A percentile compares a stretch with the other conserved stretches of the same genome.
Evolutionary conservation across 257 asterid species (phyloP).

Genomic region (Nicotiana otophora): DNA sequence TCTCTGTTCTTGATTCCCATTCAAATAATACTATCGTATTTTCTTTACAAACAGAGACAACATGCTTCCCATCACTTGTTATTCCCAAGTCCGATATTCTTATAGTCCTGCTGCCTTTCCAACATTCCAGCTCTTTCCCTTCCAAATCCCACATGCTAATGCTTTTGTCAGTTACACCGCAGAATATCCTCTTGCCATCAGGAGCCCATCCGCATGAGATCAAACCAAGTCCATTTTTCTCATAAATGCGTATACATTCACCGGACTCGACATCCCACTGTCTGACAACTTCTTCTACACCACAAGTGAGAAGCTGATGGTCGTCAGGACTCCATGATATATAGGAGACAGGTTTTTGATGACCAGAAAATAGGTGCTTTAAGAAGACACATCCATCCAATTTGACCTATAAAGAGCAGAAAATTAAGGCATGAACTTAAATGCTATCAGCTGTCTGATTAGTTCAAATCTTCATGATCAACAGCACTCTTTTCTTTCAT

Average conservation of each 20-base stretch:
- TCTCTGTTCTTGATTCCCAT: conserved; percentile 70
- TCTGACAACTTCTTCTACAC: conserved; percentile 68
- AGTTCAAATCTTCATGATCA: background rate
- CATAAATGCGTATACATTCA: conserved; percentile 60
- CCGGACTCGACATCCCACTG: conserved; percentile 79
- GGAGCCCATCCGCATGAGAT: conserved; percentile 89
- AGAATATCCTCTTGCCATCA: conserved; percentile 58
- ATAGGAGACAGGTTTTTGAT: conserved; percentile 61
- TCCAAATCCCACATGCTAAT: conserved; percentile 79
- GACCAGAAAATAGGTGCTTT: conserved; percentile 55
- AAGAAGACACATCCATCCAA: conserved; percentile 41
- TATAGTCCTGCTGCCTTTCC: conserved; percentile 72
- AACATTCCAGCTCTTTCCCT: conserved; percentile 77
- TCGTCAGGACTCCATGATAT: conserved; percentile 87
- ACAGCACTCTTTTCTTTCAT: background rate
- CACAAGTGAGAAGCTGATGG: conserved; percentile 80
- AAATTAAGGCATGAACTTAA: background rate
- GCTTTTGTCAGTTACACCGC: conserved; percentile 79
- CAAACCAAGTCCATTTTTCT: conserved; percentile 61
- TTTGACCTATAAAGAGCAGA: conserved; percentile 39
- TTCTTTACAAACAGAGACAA: conserved; percentile 68
- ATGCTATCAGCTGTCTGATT: background rate
- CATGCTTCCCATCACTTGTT: conserved; percentile 58
- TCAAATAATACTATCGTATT: conserved; percentile 44
- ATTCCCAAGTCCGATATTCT: conserved; percentile 68